Percentiles rank a stretch among this genome's conserved stretches.
Evolutionary conservation across 2,329 filamentous ascomycete genomes (phyloP).

Genomic region (Metarhizium sp.): DNA sequence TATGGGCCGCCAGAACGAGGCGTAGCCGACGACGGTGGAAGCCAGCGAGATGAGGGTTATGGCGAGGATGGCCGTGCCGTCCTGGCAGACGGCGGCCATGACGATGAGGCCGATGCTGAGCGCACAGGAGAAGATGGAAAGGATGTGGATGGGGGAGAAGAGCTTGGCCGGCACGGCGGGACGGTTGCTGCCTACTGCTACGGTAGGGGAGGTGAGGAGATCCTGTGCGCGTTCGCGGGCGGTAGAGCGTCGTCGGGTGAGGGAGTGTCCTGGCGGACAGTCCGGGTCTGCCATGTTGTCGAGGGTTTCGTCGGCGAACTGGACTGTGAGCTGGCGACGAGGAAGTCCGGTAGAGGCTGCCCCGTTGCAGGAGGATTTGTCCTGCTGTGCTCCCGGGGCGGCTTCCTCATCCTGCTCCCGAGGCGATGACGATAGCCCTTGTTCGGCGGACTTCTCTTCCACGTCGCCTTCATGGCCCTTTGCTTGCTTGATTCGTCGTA

Average conservation of each 20-base stretch:
- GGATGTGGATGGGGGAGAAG: constrained; percentile 43
- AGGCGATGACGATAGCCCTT: background rate
- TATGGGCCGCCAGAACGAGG: constrained; percentile 47
- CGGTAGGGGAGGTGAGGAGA: constrained; percentile 31
- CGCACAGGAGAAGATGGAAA: constrained; percentile 41
- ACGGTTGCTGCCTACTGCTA: constrained; percentile 25
- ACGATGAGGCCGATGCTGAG: constrained; percentile 38
- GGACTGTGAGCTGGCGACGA: background rate
- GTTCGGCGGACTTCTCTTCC: background rate
- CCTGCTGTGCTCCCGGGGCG: background rate
- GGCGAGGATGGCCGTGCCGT: constrained; percentile 29
- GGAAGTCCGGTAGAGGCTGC: background rate
- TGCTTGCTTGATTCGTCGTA: background rate
- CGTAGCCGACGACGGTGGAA: constrained; percentile 44
- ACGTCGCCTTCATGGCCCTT: background rate
- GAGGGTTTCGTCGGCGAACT: constrained; percentile 8
- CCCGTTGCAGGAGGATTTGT: background rate
- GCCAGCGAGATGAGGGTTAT: constrained; percentile 42
- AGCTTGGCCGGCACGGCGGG: constrained; percentile 38
- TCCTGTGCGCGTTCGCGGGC: constrained; percentile 32
- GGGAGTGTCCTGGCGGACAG: background rate
- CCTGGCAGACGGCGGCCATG: constrained; percentile 28
- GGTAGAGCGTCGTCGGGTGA: constrained; percentile 20
- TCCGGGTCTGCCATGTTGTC: background rate
- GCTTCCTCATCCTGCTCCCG: constrained; percentile 2